Evolutionary conservation across 495 filamentous ascomycete species (phyloP).

Genomic region (Hypoxylon fragiforme): DNA sequence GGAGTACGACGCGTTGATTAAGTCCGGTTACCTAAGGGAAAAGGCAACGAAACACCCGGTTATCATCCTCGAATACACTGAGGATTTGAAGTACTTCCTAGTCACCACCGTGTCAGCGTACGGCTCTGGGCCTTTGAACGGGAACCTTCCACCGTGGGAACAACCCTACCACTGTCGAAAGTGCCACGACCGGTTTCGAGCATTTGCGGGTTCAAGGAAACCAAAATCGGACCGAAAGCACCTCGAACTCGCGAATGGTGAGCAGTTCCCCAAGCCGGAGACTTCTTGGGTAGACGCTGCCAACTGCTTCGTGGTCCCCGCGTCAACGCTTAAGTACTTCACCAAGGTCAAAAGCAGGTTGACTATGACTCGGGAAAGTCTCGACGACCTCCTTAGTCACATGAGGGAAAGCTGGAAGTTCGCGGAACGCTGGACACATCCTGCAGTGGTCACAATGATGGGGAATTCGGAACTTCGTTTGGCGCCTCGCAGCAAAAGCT

Average conservation of each 20-base stretch:
- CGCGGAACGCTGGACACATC: conserved; percentile 8
- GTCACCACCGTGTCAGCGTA: conserved; percentile 43
- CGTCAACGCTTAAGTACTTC: conserved; percentile 23
- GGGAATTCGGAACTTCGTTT: not conserved
- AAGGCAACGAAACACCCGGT: conserved; percentile 39
- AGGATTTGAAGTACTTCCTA: conserved; percentile 13
- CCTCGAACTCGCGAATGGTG: conserved; percentile 27
- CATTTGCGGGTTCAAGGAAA: conserved; percentile 32
- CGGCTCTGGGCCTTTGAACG: conserved; percentile 19
- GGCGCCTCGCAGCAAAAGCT: not conserved
- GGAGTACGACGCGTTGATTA: conserved; percentile 18
- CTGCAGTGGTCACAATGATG: not conserved
- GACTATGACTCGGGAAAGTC: conserved; percentile 13
- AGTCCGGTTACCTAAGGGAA: conserved; percentile 15
- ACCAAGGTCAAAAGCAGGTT: conserved; percentile 6
- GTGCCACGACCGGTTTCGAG: conserved; percentile 26
- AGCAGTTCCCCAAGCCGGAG: conserved; percentile 33
- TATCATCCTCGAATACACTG: conserved; percentile 35
- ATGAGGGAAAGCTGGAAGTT: not conserved
- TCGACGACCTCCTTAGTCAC: conserved; percentile 12
- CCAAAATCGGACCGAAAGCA: not conserved
- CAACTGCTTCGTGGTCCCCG: conserved; percentile 28
- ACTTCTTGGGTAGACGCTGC: conserved; percentile 40
- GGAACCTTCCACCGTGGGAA: conserved; percentile 38
- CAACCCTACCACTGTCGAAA: conserved; percentile 18